Evolutionary conservation across 1,284 basidiomycete species (phyloP).

Genomic region (Filobasidium uniguttulatum): DNA sequence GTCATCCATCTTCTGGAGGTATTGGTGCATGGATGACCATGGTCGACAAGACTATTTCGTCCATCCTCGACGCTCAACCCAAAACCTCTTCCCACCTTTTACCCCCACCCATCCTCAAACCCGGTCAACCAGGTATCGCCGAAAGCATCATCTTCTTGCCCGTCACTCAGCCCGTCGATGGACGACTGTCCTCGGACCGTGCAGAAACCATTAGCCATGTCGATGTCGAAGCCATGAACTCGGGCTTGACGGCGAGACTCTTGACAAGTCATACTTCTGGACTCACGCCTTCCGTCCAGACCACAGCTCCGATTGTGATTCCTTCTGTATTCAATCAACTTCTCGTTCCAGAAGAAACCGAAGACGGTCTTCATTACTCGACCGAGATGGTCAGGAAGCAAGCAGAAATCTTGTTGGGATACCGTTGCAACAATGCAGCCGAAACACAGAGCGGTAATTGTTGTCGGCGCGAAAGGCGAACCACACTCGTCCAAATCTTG

Average conservation of each 20-base stretch:
- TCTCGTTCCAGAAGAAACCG: constrained; percentile 55
- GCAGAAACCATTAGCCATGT: constrained; percentile 53
- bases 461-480: constrained; percentile 59
- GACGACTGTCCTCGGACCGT: constrained; percentile 50
- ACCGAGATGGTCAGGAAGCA: constrained; percentile 52
- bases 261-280: constrained; percentile 32
- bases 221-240: constrained; percentile 78
- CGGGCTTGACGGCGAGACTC: constrained; percentile 58
- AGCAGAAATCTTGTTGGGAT: constrained; percentile 63
- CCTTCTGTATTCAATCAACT: constrained; percentile 66
- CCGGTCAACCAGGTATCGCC: constrained; percentile 39
- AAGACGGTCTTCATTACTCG: constrained; percentile 71
- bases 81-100: constrained; percentile 1
- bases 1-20: constrained; percentile 57
- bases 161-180: constrained; percentile 61
- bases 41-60: constrained; percentile 49
- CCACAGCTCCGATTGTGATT: constrained; percentile 44
- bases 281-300: constrained; percentile 4
- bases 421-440: constrained; percentile 63
- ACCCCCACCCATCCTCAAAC: constrained; percentile 7
- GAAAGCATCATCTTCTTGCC: constrained; percentile 63
- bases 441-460: constrained; percentile 66
- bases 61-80: constrained; percentile 35
- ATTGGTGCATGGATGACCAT: constrained; percentile 60
- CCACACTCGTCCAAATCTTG: constrained; percentile 49